Percentiles rank a stretch among this genome's conserved stretches.
Evolutionary conservation across 208 protist species (phyloP).

Genomic region (Tetramitus jugosus): DNA sequence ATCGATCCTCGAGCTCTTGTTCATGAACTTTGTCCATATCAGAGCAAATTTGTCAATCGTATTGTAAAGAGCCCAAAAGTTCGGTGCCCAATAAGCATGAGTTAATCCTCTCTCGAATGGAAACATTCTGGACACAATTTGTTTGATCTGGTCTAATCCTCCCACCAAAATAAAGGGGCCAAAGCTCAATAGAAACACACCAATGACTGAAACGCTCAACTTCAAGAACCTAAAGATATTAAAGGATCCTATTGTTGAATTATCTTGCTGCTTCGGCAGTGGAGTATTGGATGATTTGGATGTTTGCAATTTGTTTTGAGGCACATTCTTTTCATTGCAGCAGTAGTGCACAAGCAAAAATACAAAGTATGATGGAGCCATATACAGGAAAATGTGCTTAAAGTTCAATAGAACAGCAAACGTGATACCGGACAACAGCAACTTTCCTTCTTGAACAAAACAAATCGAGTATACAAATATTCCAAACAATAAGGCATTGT

Average conservation of each 20-base stretch:
- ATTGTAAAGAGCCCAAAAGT: slow-evolving; percentile 66
- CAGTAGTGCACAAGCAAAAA: slow-evolving; percentile 45
- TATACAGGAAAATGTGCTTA: slow-evolving; percentile 68
- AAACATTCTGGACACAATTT: slow-evolving; percentile 55
- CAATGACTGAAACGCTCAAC: not conserved
- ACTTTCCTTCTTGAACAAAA: slow-evolving; percentile 24
- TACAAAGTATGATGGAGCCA: slow-evolving; percentile 58
- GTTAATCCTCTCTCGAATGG: slow-evolving; percentile 64
- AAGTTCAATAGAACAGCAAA: slow-evolving; percentile 66
- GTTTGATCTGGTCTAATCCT: not conserved
- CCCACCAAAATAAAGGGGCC: not conserved
- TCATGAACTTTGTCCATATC: not conserved
- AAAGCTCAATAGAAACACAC: not conserved
- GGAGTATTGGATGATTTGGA: too few species aligned
- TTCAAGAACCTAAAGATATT: not conserved
- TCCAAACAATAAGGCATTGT: slow-evolving; percentile 68
- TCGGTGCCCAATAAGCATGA: slow-evolving; percentile 76
- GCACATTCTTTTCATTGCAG: not conserved
- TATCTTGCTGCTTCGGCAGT: too few species aligned
- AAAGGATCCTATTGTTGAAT: too few species aligned
- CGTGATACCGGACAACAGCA: slow-evolving; percentile 37
- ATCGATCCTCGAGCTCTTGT: not conserved
- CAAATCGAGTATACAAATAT: slow-evolving; percentile 49
- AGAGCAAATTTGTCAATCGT: slow-evolving; percentile 32
- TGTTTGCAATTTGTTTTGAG: too few species aligned